Base-by-base conservation (phyloP, 768 basidiomycete genomes). In the Suillus decipiens region DNA sequence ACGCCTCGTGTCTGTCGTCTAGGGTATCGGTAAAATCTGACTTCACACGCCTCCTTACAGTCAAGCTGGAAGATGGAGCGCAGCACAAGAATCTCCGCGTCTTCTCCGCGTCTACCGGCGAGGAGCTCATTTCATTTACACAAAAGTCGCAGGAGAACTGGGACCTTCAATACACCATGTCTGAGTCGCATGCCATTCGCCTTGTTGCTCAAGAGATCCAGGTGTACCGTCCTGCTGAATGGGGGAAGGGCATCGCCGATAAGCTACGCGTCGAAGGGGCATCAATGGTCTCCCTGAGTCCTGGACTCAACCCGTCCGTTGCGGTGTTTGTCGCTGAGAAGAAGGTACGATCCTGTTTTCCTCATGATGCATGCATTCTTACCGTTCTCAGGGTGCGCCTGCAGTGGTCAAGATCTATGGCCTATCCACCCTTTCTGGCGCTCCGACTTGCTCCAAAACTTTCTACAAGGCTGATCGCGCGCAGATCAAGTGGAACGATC, bases 61-160 rank as follows among this genome's bases (percentile, higher is more conserved):
- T 87, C 70, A 97, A 97, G 78, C 84, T 92, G 57, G 96, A 95
- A 73, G 95, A 95, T 67, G 93, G 92, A 61, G 74, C 85, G 2
- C 93, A 95, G 76, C 92, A 96, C 83, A 96, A 92, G 81, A 99
- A 99, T 75, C 86, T 96, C 64, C 88, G 92, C 63, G 82, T 98
- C 67, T 99, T 95, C 82, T 90, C 90, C 67, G 88, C 84, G 15
- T 89, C 87, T 11, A 90, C 92, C 0, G 94, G 93, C 51, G 86
- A 92, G 71, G 94, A 98, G 77, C 85, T 96, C 66, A 85, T 89
- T 64, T 80, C 89, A 43, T 96, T 96, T 78, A 84, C 88, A 57
- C 94, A 97, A 80, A 97, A 97, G 80, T 84, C 86, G n/a, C 86
- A 85, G 75, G 95, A 97, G 65, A 87, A 87, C 67, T 97, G 96